Conservation (phyloP, 208 protist genomes). For the Herpetomonas muscarum region DNA sequence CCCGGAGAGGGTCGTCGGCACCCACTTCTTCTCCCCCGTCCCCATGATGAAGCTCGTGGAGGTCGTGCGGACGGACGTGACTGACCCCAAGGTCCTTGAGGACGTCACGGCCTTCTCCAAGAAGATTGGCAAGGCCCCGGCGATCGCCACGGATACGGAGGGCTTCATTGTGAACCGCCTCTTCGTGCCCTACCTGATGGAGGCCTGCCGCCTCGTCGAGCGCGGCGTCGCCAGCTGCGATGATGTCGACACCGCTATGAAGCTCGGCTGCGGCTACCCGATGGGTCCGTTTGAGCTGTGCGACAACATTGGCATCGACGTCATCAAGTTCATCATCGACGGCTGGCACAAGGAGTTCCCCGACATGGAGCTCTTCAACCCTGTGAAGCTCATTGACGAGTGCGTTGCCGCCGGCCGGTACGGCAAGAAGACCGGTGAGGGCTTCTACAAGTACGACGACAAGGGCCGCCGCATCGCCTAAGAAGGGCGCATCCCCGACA, state of each 20-base stretch:
- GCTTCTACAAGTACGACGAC: constrained; percentile 83
- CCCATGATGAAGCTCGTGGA: constrained; percentile 90
- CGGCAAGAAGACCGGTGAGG: constrained; percentile 83
- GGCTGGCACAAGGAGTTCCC: constrained; percentile 68
- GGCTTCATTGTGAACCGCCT: constrained; percentile 92
- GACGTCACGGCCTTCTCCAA: constrained; percentile 43
- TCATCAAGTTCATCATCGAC: constrained; percentile 57
- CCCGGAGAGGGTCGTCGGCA: constrained; percentile 64
- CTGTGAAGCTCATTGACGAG: constrained; percentile 43
- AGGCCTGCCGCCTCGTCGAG: constrained; percentile 77
- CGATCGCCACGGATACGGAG: constrained; percentile 73
- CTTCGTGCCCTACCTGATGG: constrained; percentile 74
- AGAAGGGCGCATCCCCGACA: too few relatives aligned
- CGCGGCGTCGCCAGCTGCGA: constrained; percentile 63
- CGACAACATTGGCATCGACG: constrained; percentile 79
- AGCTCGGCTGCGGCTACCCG: constrained; percentile 83
- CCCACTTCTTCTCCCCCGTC: constrained; percentile 92
- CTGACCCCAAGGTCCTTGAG: constrained; percentile 39
- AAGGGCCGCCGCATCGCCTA: constrained; percentile 12
- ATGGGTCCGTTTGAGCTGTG: constrained; percentile 89
- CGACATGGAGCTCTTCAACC: constrained; percentile 58
- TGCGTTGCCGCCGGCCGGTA: constrained; percentile 70
- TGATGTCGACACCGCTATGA: constrained; percentile 89
- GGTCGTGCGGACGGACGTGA: constrained; percentile 63
- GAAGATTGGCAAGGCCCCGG: constrained; percentile 58